These are phyloP conservation scores for Aspergillus eucalypticola DNA, from an alignment of 2,329 filamentous ascomycete genomes.

Conservation along the genomic window DNA sequence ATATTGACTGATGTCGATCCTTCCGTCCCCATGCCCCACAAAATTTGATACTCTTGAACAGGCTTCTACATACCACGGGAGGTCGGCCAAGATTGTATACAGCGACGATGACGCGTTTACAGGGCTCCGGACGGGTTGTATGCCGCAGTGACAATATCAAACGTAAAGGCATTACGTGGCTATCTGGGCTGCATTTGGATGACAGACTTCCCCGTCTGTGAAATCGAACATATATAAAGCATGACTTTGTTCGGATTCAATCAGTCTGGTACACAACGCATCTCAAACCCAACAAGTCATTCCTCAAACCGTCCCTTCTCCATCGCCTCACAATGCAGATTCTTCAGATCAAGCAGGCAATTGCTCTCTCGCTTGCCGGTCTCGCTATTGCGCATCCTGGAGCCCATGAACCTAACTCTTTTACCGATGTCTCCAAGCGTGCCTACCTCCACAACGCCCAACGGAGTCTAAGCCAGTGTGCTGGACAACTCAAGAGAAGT, in stretches of 20 bases:
- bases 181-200: neutral
- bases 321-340: neutral
- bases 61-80: too few relatives aligned
- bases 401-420: conserved; percentile 21
- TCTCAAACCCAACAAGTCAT: neutral
- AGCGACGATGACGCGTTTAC: conserved; percentile 6
- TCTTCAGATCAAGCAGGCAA: conserved; percentile 11
- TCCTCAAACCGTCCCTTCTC: neutral
- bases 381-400: conserved; percentile 23
- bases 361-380: conserved; percentile 15
- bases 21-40: too few relatives aligned
- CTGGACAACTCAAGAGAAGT: conserved; percentile 16
- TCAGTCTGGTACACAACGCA: neutral
- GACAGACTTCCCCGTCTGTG: too few relatives aligned
- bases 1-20: too few relatives aligned
- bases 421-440: conserved; percentile 8
- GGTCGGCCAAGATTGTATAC: neutral
- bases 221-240: conserved; percentile 2
- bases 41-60: too few relatives aligned
- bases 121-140: neutral
- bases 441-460: conserved; percentile 11
- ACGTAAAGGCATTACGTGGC: neutral
- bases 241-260: too few relatives aligned
- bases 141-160: neutral
- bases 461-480: neutral